Percentiles rank a stretch among this genome's conserved stretches.
phyloP scores from a whole-genome alignment of 2,329 filamentous ascomycete genomes.

The Colletotrichum theobromicola region DNA sequence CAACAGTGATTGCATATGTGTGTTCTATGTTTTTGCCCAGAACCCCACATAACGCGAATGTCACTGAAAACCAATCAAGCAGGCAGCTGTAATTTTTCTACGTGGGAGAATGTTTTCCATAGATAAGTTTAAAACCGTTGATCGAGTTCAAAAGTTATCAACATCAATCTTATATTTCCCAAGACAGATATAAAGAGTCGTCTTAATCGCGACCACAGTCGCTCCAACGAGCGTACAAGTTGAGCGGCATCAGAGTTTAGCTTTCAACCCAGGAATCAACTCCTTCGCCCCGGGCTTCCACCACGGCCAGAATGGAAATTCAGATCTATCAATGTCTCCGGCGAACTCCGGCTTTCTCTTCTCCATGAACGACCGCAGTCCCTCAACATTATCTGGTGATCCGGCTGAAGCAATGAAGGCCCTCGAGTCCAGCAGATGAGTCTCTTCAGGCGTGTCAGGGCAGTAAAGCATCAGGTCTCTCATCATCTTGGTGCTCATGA shows the following conservation, averaged over 20 bases:
- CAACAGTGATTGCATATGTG: background rate
- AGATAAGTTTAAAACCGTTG: background rate
- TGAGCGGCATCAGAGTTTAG: background rate
- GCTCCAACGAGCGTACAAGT: background rate
- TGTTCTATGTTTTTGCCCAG: accelerated
- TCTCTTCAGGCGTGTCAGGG: background rate
- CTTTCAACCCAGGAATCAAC: background rate
- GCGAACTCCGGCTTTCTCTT: background rate
- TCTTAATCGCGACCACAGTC: background rate
- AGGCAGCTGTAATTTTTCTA: background rate
- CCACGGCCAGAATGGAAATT: background rate
- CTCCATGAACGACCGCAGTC: background rate
- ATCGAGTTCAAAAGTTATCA: background rate
- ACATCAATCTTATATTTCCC: background rate
- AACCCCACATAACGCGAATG: background rate
- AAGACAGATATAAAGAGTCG: background rate
- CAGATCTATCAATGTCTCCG: background rate
- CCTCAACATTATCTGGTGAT: background rate
- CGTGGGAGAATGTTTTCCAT: background rate
- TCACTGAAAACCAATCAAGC: background rate
- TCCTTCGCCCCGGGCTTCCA: background rate
- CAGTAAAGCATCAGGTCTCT: constrained; percentile 15
- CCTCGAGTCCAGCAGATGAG: constrained; percentile 1
- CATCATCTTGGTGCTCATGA: constrained; percentile 19
- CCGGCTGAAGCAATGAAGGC: background rate